These are phyloP conservation scores for Posidonia australis DNA, from an alignment of 106 monocot species.

Conservation along the genomic window DNA sequence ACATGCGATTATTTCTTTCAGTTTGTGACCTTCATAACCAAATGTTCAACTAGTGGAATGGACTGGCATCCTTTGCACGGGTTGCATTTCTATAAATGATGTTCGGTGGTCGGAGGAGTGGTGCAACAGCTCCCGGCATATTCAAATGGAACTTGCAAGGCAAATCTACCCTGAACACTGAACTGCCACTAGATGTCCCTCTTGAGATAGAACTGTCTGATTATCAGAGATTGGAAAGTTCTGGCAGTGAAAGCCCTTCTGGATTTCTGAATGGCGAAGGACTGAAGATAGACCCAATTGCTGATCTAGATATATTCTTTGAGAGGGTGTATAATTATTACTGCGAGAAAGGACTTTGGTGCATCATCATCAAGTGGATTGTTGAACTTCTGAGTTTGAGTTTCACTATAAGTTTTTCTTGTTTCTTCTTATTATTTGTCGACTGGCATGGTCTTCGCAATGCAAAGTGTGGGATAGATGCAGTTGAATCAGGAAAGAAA, in stretches of 20 bases:
- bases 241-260: slow-evolving; percentile 70
- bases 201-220: slow-evolving; percentile 84
- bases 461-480: slow-evolving; percentile 88
- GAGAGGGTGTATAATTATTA: slow-evolving; percentile 80
- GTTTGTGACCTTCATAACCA: slow-evolving; percentile 7
- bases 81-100: slow-evolving; percentile 44
- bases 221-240: slow-evolving; percentile 48
- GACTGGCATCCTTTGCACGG: slow-evolving; percentile 24
- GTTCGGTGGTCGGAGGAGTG: slow-evolving; percentile 37
- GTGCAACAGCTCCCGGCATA: slow-evolving; percentile 17
- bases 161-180: slow-evolving; percentile 39
- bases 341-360: slow-evolving; percentile 78
- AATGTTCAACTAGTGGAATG: slow-evolving; percentile 50
- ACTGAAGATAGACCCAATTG: slow-evolving; percentile 48
- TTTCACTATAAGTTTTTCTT: slow-evolving; percentile 67
- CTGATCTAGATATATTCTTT: slow-evolving; percentile 91
- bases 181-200: slow-evolving; percentile 41
- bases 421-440: slow-evolving; percentile 77
- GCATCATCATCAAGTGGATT: slow-evolving; percentile 86
- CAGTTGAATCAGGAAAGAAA: slow-evolving; percentile 77
- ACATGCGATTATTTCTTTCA: not conserved
- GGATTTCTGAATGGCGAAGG: slow-evolving; percentile 71
- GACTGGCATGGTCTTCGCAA: slow-evolving; percentile 78
- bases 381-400: slow-evolving; percentile 63
- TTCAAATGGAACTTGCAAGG: slow-evolving; percentile 47